Evolutionary conservation across 805 yeast genomes (phyloP), one percentile per base, ranked within the genome.

Genomic region (Hanseniaspora lachancei): DNA sequence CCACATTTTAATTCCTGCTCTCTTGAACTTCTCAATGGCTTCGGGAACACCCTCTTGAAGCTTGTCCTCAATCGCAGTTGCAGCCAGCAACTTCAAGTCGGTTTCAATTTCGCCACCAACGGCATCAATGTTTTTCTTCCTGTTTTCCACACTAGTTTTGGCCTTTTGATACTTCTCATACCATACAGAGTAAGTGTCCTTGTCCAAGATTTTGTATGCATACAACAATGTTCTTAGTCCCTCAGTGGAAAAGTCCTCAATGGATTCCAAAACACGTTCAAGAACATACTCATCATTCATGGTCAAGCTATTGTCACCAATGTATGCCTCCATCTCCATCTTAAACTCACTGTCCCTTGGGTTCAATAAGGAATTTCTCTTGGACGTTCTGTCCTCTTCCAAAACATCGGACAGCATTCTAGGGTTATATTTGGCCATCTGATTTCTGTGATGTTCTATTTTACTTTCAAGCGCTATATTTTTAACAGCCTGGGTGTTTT

Each of bases 11-110:
- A 93, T 88, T 2, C 96, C 96, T 0, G 99, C 97, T 60, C 95
- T 76, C 62, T 95, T 78, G 50, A 93, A 75, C 64, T 88, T 89
- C 57, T 88, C 97, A 60, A 93, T 89, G 0, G 97, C 79, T 55
- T 89, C 96, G 23, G 97, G 84, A 7, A 93, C 98, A n/a, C 98
- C 99, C 24, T 82, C 84, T 70, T 93, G 99, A 41, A 93, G 74
- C 65, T 91, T 93, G 66, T 93, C 99, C 66, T 93, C 99, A 59
- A 93, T 93, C 0, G 97, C 98, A 5, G 97, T 89, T 3, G 95
- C 96, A 5, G 98, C 99, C 9, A 83, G 67, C 8, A 93, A 70
- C 55, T 76, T 81, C 40, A 91, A 71, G n/a, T 76, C 74, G 12
- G 66, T 69, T 68, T 93, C 99, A 55, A 93, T 72, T 50, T 73